Base-by-base conservation (phyloP, 2,329 filamentous ascomycete species). In the Arthrobotrys sinensis region DNA sequence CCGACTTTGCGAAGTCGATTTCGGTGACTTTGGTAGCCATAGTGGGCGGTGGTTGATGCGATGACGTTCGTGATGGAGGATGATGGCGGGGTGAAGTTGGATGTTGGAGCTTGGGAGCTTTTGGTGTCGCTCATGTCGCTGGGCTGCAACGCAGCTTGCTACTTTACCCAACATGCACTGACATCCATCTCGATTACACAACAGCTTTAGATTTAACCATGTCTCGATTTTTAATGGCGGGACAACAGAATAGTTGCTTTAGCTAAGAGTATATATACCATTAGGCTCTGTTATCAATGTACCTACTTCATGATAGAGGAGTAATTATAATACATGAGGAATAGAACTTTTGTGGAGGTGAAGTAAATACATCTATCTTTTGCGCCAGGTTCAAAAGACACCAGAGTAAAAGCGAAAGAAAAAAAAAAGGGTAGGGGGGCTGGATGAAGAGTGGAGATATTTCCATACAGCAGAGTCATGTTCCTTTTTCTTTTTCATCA, bases 1-100 rank as follows among this genome's bases (percentile, higher is more conserved):
- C 97, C 36, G 90, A 88, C 85, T 92, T 93, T 81, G 93, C 92
- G 84, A 97, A 98, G 63, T 90, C 86, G 78, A 94, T 85, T 88
- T 97, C 94, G 16, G 91, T 88, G 92, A 94, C 85, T 88, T 97
- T 94, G n/a, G 91, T 88, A 92, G 94, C 94, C 80, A 82, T 87
- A 81, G 77, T 83, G 68, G 40, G 65, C 28, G 57, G 72, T 40
- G 24, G 32, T 76, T n/a, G 19, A 50, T 55, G 11, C 4, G 14
- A 28, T 10, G 19, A 36, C 19, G 46, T 8, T 38, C 7, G 62
- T 28, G 43, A 50, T 75, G 43, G 24, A 28, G 43, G 70, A 40
- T 57, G 60, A 60, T 40, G 72, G 72, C 24, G 53, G 52, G 71
- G 52, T 63, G 48, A 48, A 43, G 40, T 72, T 65, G 62, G 57